Evolutionary conservation across 129 eudicot genomes (phyloP).

Genomic region (Solidago caesia): DNA sequence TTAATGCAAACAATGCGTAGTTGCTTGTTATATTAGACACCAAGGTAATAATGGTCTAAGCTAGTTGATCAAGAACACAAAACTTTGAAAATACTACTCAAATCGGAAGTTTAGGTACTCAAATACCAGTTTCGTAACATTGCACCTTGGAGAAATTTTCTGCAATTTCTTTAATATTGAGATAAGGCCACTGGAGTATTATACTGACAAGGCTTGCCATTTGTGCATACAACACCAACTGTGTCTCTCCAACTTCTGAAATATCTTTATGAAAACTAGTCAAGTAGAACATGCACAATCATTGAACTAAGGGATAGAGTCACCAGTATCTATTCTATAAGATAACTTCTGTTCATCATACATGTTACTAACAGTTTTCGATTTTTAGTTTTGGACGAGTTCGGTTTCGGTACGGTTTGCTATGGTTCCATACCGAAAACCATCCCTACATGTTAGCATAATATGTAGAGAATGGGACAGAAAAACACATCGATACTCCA

Average conservation of each 20-base stretch:
- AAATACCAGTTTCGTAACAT: slow-evolving; percentile 11
- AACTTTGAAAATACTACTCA: background rate
- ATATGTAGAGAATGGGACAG: background rate
- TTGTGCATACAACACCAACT: slow-evolving; percentile 83
- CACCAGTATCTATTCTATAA: background rate
- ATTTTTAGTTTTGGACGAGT: too few species aligned
- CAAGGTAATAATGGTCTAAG: background rate
- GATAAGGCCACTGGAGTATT: slow-evolving; percentile 78
- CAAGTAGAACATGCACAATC: slow-evolving; percentile 31
- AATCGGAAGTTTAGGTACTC: slow-evolving; percentile 10
- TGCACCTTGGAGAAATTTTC: slow-evolving; percentile 88
- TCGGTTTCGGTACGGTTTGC: too few species aligned
- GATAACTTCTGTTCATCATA: background rate
- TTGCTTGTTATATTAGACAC: background rate
- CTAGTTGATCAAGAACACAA: slow-evolving; percentile 6
- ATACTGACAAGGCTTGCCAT: slow-evolving; percentile 90
- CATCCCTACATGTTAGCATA: background rate
- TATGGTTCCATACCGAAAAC: too few species aligned
- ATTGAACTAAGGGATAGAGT: slow-evolving; percentile 3
- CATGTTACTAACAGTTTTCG: background rate
- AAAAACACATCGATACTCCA: background rate
- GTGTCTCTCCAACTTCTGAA: slow-evolving; percentile 68
- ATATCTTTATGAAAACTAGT: slow-evolving; percentile 51
- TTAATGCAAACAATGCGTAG: background rate
- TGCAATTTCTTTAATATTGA: slow-evolving; percentile 75